Base-by-base conservation (phyloP, 352 stramenopile genomes). In the Phytopythium montanum region DNA sequence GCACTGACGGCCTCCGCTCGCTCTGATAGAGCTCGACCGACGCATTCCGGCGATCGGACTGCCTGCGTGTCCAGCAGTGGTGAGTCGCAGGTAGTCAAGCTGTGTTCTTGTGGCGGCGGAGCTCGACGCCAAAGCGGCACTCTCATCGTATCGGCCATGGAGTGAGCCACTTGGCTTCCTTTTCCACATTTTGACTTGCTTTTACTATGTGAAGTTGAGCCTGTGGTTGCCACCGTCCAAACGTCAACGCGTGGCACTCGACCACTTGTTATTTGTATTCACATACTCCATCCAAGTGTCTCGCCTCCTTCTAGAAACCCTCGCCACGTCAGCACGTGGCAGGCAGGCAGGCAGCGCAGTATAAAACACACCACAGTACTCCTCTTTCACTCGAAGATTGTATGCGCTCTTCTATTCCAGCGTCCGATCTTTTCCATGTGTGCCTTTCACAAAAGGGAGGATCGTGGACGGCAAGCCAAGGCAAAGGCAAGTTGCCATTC, bases 401-500 rank as follows among this genome's bases (percentile, higher is more conserved):
- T 76, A 76, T 76, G 29, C 48, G 25, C 25, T n/a, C 62, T 51
- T 72, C 38, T 70, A 72, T 77, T 72, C 6, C 23, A 44, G 49
- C 45, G 14, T 8, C 49, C 49, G n/a, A 26, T 44, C 44, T 25
- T n/a, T 38, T 42, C 46, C 59, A 64, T 65, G 58, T 69, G 67
- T 63, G 52, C 48, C 16, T 23, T 38, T 12, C 33, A 38, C 33
- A 36, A 36, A 36, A 2, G 31, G 14, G 33, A 38, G 33, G 33
- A 38, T 38, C 33, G 10, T 16, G 33, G 33, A 51, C 61, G 54
- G 59, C 6, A 8, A 38, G n/a, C 50, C 10, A 19, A 38, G n/a
- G 31, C 10, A 19, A 19, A 26, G 28, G 25, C 25, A 54, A 26
- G 29, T 56, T 81, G 42, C 21, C 78, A 88, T 88, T 86, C 70